phyloP scores from a whole-genome alignment of 1,139 yeast genomes.

The Protomyces inouyei region DNA sequence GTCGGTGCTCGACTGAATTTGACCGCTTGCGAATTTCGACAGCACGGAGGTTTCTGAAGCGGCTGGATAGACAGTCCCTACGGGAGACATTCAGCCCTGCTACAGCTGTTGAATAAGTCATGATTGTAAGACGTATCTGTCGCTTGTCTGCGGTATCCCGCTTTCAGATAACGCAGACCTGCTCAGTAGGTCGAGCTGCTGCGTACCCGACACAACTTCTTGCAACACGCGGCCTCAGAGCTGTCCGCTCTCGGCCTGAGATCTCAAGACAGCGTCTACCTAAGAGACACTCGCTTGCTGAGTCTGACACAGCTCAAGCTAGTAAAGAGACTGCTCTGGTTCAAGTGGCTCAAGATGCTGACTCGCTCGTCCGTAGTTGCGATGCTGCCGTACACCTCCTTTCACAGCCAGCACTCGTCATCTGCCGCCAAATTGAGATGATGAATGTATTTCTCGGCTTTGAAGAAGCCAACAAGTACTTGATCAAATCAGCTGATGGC shows the following conservation, averaged over 20 bases:
- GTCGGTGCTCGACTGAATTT: too few species aligned
- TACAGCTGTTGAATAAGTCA: too few species aligned
- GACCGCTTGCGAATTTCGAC: too few species aligned
- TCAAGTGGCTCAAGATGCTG: neutral
- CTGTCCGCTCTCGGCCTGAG: neutral
- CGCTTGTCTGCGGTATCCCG: too few species aligned
- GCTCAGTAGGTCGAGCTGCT: neutral
- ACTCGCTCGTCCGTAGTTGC: neutral
- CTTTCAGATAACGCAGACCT: too few species aligned
- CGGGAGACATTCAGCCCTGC: too few species aligned
- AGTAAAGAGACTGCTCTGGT: neutral
- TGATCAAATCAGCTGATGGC: conserved; percentile 66
- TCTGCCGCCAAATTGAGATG: conserved; percentile 81
- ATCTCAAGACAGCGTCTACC: neutral
- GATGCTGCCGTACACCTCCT: conserved; percentile 7
- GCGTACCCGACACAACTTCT: neutral
- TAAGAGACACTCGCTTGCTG: neutral
- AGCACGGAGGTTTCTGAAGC: too few species aligned
- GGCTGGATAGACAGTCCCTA: too few species aligned
- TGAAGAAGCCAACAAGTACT: conserved; percentile 80
- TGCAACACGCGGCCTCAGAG: neutral
- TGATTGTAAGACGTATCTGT: too few species aligned
- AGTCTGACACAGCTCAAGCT: neutral
- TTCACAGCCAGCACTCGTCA: conserved; percentile 64
- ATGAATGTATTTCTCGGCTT: conserved; percentile 83